Evolutionary conservation across 2,329 filamentous ascomycete genomes (phyloP).

Genomic region (Sphaerulina vaccinii): DNA sequence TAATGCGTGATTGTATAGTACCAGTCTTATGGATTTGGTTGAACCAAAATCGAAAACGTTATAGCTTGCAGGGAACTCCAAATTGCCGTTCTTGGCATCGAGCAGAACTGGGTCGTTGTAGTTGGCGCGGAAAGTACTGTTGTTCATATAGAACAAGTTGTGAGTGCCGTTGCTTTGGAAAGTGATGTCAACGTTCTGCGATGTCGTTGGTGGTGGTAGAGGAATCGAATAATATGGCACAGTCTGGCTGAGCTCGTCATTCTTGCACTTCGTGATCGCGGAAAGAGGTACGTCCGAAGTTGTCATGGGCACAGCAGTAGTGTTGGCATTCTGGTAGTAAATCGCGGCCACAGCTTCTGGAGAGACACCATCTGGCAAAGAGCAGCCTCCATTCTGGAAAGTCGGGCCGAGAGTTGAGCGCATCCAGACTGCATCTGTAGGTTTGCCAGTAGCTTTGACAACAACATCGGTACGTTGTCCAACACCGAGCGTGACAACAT

Average conservation of each 20-base stretch:
- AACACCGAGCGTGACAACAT: conserved; percentile 54
- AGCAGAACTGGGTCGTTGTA: conserved; percentile 43
- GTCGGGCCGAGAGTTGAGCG: conserved; percentile 56
- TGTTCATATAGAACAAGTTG: conserved; percentile 56
- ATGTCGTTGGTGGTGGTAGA: conserved; percentile 46
- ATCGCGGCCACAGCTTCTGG: conserved; percentile 58
- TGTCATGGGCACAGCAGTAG: conserved; percentile 38
- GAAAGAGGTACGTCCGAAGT: conserved; percentile 52
- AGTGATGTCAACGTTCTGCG: conserved; percentile 49
- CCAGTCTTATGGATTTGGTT: conserved; percentile 42
- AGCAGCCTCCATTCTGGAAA: conserved; percentile 45
- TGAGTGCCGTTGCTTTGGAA: conserved; percentile 45
- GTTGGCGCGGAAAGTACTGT: conserved; percentile 52
- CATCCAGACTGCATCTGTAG: conserved; percentile 40
- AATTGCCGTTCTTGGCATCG: conserved; percentile 38
- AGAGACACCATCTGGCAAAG: conserved; percentile 41
- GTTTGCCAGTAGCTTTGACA: conserved; percentile 39
- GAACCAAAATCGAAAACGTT: conserved; percentile 45
- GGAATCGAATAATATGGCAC: conserved; percentile 54
- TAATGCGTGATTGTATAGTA: conserved; percentile 41
- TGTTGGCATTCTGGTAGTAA: conserved; percentile 63
- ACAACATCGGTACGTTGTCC: conserved; percentile 54
- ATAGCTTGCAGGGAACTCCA: conserved; percentile 33
- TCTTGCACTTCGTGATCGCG: conserved; percentile 50
- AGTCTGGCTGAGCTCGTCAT: conserved; percentile 56